Conservation (phyloP, 768 basidiomycete genomes). For the Cubamyces sp. region DNA sequence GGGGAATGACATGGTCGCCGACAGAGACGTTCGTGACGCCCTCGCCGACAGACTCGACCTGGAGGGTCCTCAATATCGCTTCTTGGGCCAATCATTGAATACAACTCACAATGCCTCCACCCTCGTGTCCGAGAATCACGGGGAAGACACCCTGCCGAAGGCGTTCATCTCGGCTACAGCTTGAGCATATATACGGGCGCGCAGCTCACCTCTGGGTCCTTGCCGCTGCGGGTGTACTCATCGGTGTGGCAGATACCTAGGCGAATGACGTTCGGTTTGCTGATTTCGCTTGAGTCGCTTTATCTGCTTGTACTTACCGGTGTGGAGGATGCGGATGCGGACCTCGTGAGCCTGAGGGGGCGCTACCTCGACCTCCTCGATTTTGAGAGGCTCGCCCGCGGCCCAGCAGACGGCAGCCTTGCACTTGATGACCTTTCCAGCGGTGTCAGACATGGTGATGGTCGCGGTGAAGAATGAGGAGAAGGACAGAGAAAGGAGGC, state of each 20-base stretch:
- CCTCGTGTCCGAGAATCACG: constrained; percentile 93
- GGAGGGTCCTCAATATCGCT: constrained; percentile 15
- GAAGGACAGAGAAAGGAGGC: constrained; percentile 18
- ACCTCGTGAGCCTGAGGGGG: constrained; percentile 92
- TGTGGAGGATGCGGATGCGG: constrained; percentile 89
- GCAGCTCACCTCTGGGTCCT: constrained; percentile 82
- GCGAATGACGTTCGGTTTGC: neutral
- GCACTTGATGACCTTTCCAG: constrained; percentile 79
- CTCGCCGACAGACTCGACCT: constrained; percentile 98
- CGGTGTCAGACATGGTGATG: constrained; percentile 68
- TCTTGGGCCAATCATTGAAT: constrained; percentile 1
- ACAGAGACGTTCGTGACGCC: constrained; percentile 82
- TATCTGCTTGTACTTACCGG: constrained; percentile 54
- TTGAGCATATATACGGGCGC: constrained; percentile 19
- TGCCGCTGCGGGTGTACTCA: constrained; percentile 94
- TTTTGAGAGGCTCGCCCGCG: constrained; percentile 80
- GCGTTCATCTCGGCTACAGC: constrained; percentile 19
- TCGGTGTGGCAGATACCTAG: constrained; percentile 96
- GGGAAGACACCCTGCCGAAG: constrained; percentile 78
- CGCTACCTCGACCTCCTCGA: constrained; percentile 93
- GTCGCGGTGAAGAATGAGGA: constrained; percentile 23
- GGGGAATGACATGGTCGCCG: constrained; percentile 96
- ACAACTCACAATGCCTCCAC: constrained; percentile 78
- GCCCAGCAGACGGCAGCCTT: constrained; percentile 97
- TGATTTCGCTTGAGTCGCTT: neutral